Evolutionary conservation across 1,284 basidiomycete species (phyloP), one percentile per base, ranked within the genome.

Genomic region (Ceratobasidium sp.): DNA sequence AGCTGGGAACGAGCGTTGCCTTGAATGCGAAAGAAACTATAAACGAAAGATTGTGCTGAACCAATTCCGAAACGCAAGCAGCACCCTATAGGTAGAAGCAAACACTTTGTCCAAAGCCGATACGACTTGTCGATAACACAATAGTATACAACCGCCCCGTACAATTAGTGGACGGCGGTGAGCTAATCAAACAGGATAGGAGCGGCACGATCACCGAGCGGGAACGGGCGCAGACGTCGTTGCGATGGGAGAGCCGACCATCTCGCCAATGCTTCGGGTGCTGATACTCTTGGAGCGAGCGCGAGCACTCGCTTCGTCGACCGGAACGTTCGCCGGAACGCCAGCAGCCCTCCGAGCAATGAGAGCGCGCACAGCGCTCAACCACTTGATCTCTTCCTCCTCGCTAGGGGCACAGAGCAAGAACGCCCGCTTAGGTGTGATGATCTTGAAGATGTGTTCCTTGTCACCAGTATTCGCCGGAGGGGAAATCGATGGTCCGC

Each of bases 381-480:
- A 84, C 97, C 97, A 99, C 80, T 93, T 93, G 81, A 99, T 97
- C 83, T 99, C 97, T 77, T 99, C 97, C 77, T 98, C 97, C 81
- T 99, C 97, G 72, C 88, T 92, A 2, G 97, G 97, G 10, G 97
- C 97, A 78, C 96, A 98, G 23, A 98, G 85, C 72, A 98, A 82
- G 75, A 94, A 85, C 26, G 92, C 91, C 71, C 95, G 88, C 81
- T 97, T 96, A 73, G 95, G 96, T 36, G 96, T 98, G 76, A 99
- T 92, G 74, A 99, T 92, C 82, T 97, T 95, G 88, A 99, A 98
- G 64, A 92, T 93, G 79, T 91, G 85, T n/a, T 58, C 60, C 50
- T 73, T 59, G 58, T 52, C 60, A 21, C 58, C 45, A 48, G 28
- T 53, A 9, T 46, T 71, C 23, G 64, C 41, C 14, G 73, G 59